Evolutionary conservation across 176 grass and related monocot genomes (phyloP), one percentile per base, ranked within the genome.

Genomic region (Zoysia japonica): DNA sequence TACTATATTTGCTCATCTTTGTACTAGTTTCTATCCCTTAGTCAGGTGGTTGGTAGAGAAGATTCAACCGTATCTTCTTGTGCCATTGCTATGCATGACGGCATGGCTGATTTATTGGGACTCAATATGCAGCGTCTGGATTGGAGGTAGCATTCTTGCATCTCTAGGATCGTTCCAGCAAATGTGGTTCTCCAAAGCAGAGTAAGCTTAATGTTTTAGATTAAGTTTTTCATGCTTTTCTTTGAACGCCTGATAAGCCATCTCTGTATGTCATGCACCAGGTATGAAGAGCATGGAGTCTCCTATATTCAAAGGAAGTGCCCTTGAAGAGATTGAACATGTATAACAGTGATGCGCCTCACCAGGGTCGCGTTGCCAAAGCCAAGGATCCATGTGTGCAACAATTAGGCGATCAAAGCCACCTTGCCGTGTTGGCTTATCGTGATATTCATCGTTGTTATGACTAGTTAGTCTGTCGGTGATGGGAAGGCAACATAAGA

Each of bases 111-210:
- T 16, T 45, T 53, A n/a, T 70, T 57, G 73, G 85, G 51, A 64
- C 38, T 60, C 6, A 50, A 79, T 61, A 51, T 73, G 65, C 84
- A 99, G 96, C 86, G 96, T 99, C 71, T 99, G 96, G 96, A 99
- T 99, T 50, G 96, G 96, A 91, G 96, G 96, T 36, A 99, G 96
- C 74, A 99, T 99, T 88, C 93, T 99, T 56, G 96, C 92, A 82
- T 99, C 96, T 40, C 96, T 96, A 84, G 96, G 96, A 68, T 99
- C 96, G 61, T 99, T 99, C 90, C 96, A 99, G 84, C 96, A 99
- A 86, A 95, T 99, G 96, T 99, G 96, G 96, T 99, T 99, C 76
- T 99, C 96, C 72, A 99, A 95, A 79, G 96, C 96, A 52, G 96
- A 99, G 96, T 99, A 95, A 89, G 90, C 80, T 80, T 70, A 17